Percentiles rank a stretch among this genome's conserved stretches.
Conservation (phyloP, 192 early-diverging fungal genomes). For the Linnemannia hyalina region DNA sequence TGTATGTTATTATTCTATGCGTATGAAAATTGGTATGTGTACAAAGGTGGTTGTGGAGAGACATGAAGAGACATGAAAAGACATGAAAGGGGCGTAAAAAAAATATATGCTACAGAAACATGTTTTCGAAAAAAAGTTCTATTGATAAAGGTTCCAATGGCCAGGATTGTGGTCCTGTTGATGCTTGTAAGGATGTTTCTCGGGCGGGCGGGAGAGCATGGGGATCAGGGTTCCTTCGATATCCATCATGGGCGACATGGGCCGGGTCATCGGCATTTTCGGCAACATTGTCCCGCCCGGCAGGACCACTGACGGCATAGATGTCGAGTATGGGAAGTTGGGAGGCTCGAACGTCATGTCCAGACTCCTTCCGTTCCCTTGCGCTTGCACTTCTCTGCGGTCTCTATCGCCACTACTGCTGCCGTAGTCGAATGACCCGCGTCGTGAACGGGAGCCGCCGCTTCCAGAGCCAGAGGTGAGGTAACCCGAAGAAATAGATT, state of each 20-base stretch:
- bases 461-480: neutral
- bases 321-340: constrained; percentile 25
- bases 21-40: neutral
- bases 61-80: neutral
- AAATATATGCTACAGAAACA: neutral
- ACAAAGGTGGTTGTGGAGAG: too few species aligned
- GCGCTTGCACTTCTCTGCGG: neutral
- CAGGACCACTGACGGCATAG: constrained; percentile 29
- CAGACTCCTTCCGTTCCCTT: neutral
- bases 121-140: neutral
- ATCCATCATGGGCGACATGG: constrained; percentile 20
- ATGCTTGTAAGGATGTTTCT: neutral
- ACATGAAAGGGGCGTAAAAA: neutral
- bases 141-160: constrained; percentile 21
- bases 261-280: neutral
- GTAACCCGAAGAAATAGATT: constrained; percentile 44
- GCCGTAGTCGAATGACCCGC: neutral
- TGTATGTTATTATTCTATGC: neutral
- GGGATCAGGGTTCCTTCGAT: constrained; percentile 25
- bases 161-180: constrained; percentile 2
- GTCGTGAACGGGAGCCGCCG: neutral
- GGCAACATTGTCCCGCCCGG: neutral
- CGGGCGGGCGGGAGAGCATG: neutral
- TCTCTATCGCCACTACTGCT: neutral
- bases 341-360: constrained; percentile 21